Evolutionary conservation across 129 eudicot species (phyloP).

Genomic region (Flaveria ramosissima): DNA sequence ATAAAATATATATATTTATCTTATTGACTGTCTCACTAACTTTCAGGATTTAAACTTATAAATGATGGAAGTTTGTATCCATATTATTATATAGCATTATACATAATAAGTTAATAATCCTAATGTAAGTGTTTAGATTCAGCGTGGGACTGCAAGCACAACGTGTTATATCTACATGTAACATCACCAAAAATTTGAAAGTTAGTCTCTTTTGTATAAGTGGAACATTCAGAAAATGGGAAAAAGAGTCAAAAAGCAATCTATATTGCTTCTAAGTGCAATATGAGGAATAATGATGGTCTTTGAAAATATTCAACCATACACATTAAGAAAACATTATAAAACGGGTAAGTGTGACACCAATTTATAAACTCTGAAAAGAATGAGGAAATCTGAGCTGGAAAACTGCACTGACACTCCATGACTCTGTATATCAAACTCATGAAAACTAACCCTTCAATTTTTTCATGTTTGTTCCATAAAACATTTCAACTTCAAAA

Average conservation of each 20-base stretch:
- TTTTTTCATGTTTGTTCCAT: conserved; percentile 3
- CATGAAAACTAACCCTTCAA: background rate
- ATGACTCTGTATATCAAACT: background rate
- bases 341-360: conserved; percentile 6
- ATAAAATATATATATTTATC: background rate
- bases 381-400: conserved; percentile 27
- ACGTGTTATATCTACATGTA: background rate
- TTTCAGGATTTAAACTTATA: background rate
- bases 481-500: background rate
- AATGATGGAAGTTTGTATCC: background rate
- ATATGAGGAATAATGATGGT: conserved; percentile 11
- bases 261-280: conserved; percentile 12
- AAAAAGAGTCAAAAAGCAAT: conserved; percentile 1
- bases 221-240: conserved; percentile 15
- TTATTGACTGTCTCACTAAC: conserved; percentile 15
- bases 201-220: conserved; percentile 12
- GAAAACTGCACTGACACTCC: conserved; percentile 12
- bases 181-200: background rate
- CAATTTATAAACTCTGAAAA: conserved; percentile 16
- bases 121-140: conserved; percentile 6
- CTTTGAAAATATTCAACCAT: conserved; percentile 5
- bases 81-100: background rate
- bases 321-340: conserved; percentile 8
- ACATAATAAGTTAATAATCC: conserved; percentile 5
- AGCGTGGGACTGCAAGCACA: conserved; percentile 3